phyloP scores from a whole-genome alignment of 257 asterid genomes.

The Capsicum pubescens region DNA sequence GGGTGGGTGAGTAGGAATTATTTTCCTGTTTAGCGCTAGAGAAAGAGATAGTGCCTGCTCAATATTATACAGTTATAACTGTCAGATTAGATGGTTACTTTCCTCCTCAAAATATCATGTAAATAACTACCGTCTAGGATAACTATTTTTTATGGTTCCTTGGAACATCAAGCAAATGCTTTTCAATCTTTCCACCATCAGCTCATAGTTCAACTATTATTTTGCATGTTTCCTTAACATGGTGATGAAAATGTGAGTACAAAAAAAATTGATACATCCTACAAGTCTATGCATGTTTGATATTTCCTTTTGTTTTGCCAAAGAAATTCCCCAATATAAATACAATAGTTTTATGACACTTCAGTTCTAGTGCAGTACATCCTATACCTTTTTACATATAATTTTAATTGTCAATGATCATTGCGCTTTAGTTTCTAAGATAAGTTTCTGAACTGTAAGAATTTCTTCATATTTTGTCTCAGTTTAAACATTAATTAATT shows the following conservation, averaged over 20 bases:
- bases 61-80: not conserved
- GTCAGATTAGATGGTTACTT: not conserved
- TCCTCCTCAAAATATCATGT: not conserved
- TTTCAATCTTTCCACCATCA: not conserved
- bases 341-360: not conserved
- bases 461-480: not conserved
- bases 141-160: not conserved
- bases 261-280: not conserved
- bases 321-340: not conserved
- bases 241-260: not conserved
- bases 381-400: not conserved
- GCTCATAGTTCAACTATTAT: not conserved
- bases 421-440: not conserved
- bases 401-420: conserved; percentile 6
- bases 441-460: not conserved
- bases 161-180: not conserved
- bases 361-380: not conserved
- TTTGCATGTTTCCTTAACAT: not conserved
- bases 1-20: not conserved
- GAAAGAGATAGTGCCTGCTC: not conserved
- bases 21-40: not conserved
- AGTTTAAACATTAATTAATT: not conserved
- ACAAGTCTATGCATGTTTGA: conserved; percentile 13
- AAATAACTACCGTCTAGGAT: not conserved
- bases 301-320: not conserved